These are phyloP conservation scores for Fusarium keratoplasticum DNA, from an alignment of 2,329 filamentous ascomycete genomes.

Conservation along the genomic window DNA sequence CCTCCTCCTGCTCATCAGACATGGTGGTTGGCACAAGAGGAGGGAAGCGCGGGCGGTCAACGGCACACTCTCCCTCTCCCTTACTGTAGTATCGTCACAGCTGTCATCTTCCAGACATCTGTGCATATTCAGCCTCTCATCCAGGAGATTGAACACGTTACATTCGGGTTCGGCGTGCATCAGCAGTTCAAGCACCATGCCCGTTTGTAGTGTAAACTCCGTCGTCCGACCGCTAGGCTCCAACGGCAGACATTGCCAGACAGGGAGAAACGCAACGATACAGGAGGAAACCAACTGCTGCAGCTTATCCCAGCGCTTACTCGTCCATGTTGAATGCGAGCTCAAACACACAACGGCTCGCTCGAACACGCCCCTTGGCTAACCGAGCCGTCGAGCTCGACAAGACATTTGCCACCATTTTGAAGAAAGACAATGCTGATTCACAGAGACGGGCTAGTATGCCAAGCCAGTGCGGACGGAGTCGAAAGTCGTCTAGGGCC, in stretches of 20 bases:
- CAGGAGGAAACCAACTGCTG: background rate
- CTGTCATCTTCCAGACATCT: background rate
- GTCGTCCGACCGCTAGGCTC: background rate
- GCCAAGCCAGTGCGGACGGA: background rate
- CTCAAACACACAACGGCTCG: background rate
- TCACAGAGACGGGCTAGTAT: background rate
- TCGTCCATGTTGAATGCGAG: background rate
- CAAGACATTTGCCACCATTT: conserved; percentile 24
- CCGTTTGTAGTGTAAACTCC: background rate
- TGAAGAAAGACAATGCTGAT: background rate
- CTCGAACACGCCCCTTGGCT: background rate
- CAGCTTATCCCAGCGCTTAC: background rate
- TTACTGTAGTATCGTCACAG: background rate
- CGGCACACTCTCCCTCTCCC: background rate
- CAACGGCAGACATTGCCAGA: background rate
- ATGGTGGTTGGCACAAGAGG: background rate
- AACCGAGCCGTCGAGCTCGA: background rate
- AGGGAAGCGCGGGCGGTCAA: background rate
- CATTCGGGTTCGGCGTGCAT: background rate
- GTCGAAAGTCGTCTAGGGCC: background rate
- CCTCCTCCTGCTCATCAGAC: background rate
- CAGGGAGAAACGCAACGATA: background rate
- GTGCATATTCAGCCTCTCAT: background rate
- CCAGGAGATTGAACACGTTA: background rate
- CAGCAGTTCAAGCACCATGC: background rate